phyloP scores from a whole-genome alignment of 352 stramenopile species.

The Pythium volutum region DNA sequence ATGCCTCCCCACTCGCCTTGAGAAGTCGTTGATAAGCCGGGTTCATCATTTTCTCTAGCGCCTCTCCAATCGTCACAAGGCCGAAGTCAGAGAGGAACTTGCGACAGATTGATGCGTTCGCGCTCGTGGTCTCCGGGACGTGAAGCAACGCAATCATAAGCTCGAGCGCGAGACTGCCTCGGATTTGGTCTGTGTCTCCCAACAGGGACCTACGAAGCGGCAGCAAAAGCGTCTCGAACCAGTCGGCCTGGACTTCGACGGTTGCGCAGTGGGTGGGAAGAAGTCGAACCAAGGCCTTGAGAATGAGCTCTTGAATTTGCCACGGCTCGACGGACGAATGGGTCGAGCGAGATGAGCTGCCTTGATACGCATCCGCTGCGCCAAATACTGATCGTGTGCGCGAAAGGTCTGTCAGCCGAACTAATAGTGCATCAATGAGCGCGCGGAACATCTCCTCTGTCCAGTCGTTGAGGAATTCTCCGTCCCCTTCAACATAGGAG shows the following conservation, averaged over 20 bases:
- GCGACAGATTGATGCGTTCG: slow-evolving; percentile 57
- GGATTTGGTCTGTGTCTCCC: slow-evolving; percentile 70
- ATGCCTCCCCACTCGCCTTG: slow-evolving; percentile 27
- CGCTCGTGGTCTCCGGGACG: slow-evolving; percentile 36
- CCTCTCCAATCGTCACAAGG: slow-evolving; percentile 46
- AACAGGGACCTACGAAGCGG: slow-evolving; percentile 65
- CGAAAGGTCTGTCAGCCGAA: slow-evolving; percentile 43
- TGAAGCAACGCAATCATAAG: slow-evolving; percentile 62
- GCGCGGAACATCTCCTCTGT: slow-evolving; percentile 65
- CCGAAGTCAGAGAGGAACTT: slow-evolving; percentile 53
- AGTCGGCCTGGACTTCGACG: slow-evolving; percentile 52
- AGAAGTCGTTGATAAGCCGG: slow-evolving; percentile 69
- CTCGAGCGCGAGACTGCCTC: slow-evolving; percentile 69
- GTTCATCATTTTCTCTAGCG: slow-evolving; percentile 68
- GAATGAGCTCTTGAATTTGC: slow-evolving; percentile 77
- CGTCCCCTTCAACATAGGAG: slow-evolving; percentile 79
- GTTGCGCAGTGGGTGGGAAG: slow-evolving; percentile 49
- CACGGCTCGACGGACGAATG: slow-evolving; percentile 43
- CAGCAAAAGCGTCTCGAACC: slow-evolving; percentile 58
- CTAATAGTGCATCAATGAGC: slow-evolving; percentile 65
- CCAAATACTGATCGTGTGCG: slow-evolving; percentile 53
- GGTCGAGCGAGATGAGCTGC: slow-evolving; percentile 13
- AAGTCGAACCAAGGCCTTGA: slow-evolving; percentile 66
- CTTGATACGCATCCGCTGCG: slow-evolving; percentile 14
- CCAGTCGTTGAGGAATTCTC: slow-evolving; percentile 76